Evolutionary conservation across 345 rosid species (phyloP), one percentile per base, ranked within the genome.

Genomic region (Psidium guajava): DNA sequence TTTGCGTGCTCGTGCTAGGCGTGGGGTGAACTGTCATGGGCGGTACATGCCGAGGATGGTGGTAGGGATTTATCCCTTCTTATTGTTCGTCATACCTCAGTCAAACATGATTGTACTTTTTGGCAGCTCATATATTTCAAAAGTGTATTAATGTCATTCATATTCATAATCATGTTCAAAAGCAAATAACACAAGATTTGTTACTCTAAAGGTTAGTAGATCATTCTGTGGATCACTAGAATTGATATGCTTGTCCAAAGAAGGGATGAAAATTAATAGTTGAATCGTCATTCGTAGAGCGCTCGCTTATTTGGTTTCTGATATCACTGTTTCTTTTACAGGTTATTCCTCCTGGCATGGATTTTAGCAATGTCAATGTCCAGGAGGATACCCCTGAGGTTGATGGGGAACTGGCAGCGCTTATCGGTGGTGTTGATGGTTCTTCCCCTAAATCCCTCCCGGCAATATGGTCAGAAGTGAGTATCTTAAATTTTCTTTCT

Each of bases 311-410:
- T 51, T 84, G 27, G 44, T n/a, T 81, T 52, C 50, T 21, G 47
- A 32, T 20, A 24, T 53, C 24, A 36, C 55, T 15, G 27, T 54
- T 82, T 84, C 49, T 82, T 74, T 84, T 74, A n/a, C 87, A 97
- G 98, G 99, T 97, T 69, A 95, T 97, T 91, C 96, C 99, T 69
- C 99, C 99, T 82, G 99, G 99, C 83, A 95, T 97, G 99, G 99
- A 97, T 92, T 95, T 96, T 88, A 95, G 98, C 89, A 95, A 89
- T 84, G 99, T 95, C 83, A 94, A 89, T 89, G 93, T 88, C 91
- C 99, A 97, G 90, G 98, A 97, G 92, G 98, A 97, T 83, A 87
- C 88, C 85, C 90, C 93, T 44, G 99, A 97, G 58, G 88, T 87
- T 83, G 99, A 97, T 32, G 98, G 96, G 54, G 99, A 97, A 53